These are phyloP conservation scores for Fusarium agapanthi DNA, from an alignment of 2,329 filamentous ascomycete genomes.

Conservation along the genomic window DNA sequence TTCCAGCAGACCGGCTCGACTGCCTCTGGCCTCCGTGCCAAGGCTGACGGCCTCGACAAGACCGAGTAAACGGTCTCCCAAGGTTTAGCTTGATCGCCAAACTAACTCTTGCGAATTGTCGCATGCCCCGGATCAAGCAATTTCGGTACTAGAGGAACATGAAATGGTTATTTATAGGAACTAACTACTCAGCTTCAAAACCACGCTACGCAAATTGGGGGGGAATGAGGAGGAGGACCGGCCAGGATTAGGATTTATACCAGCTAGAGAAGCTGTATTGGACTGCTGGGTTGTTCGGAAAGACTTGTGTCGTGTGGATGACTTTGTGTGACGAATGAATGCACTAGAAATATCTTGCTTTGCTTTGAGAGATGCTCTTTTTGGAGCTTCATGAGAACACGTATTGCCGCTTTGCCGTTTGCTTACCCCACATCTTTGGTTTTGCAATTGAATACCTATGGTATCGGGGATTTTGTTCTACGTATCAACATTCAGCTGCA, in stretches of 20 bases:
- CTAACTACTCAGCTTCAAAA: slow-evolving; percentile 20
- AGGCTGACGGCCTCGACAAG: slow-evolving; percentile 82
- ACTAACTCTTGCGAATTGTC: slow-evolving; percentile 29
- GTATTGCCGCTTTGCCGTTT: slow-evolving; percentile 33
- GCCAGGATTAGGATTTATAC: not conserved
- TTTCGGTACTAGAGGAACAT: slow-evolving; percentile 29
- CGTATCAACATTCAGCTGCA: not conserved
- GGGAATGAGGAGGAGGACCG: slow-evolving; percentile 23
- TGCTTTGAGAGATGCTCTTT: slow-evolving; percentile 37
- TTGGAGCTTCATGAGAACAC: slow-evolving; percentile 42
- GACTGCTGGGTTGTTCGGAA: slow-evolving; percentile 12
- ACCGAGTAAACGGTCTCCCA: slow-evolving; percentile 60
- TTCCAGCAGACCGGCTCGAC: slow-evolving; percentile 78
- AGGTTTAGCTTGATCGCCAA: slow-evolving; percentile 41
- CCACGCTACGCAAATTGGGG: slow-evolving; percentile 7
- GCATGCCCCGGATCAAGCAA: slow-evolving; percentile 38
- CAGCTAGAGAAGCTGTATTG: slow-evolving; percentile 16
- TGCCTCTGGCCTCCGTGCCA: slow-evolving; percentile 86
- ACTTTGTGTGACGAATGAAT: slow-evolving; percentile 36
- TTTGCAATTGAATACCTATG: slow-evolving; percentile 4
- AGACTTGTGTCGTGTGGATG: slow-evolving; percentile 31
- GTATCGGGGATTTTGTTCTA: not conserved
- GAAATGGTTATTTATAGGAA: slow-evolving; percentile 22
- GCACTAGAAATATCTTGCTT: slow-evolving; percentile 29
- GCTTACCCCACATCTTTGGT: slow-evolving; percentile 24